phyloP scores from a whole-genome alignment of 164 flowering plant species.

The Brasenia schreberi region DNA sequence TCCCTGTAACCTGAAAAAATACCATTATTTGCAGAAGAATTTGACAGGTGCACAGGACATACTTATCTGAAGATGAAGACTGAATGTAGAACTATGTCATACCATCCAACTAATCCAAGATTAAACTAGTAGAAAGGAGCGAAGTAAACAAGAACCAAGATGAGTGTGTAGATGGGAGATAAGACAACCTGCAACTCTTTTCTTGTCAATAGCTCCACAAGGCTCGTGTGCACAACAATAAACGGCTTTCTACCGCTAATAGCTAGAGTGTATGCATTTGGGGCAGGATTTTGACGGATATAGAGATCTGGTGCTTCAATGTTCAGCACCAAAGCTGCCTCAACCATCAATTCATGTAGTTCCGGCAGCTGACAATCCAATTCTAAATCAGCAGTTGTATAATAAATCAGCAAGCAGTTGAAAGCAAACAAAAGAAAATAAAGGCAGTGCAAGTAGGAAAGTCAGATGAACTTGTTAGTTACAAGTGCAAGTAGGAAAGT shows the following conservation, averaged over 20 bases:
- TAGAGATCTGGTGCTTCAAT: conserved; percentile 81
- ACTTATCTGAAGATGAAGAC: no score
- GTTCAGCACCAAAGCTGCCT: conserved; percentile 63
- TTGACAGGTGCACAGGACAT: no score
- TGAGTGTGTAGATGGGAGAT: not conserved
- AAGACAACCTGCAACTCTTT: conserved; percentile 72
- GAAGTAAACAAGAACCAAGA: not conserved
- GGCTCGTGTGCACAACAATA: conserved; percentile 90
- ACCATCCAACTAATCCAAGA: not conserved
- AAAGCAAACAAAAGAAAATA: no score
- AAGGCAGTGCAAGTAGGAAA: not conserved
- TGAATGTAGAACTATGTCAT: no score
- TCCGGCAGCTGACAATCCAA: conserved; percentile 52
- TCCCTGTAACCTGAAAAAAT: no score
- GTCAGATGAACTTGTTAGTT: not conserved
- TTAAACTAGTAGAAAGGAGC: not conserved
- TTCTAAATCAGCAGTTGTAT: not conserved
- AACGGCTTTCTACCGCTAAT: conserved; percentile 89
- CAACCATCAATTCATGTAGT: conserved; percentile 61
- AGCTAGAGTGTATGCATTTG: conserved; percentile 92
- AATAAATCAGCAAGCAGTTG: not conserved
- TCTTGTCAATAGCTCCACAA: conserved; percentile 83
- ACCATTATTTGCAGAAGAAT: no score
- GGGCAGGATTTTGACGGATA: conserved; percentile 90
- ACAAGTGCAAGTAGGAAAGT: no score